These are phyloP conservation scores for Xylaria sp. DNA, from an alignment of 495 filamentous ascomycete genomes.

Conservation along the genomic window DNA sequence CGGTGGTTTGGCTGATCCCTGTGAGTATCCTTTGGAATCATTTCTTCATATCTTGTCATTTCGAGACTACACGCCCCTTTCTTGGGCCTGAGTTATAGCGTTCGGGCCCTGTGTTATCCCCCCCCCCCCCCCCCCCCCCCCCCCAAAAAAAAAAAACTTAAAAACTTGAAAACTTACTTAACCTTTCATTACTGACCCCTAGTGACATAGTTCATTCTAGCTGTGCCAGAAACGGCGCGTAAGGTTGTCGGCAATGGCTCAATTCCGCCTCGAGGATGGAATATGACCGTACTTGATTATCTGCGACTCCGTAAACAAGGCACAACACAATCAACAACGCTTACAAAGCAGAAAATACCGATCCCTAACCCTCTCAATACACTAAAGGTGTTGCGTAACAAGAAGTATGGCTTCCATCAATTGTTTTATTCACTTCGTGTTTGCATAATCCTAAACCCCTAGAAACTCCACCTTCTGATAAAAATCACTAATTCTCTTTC, in stretches of 20 bases:
- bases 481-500: neutral
- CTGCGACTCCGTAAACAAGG: conserved; percentile 42
- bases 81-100: neutral
- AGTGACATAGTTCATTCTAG: conserved; percentile 50
- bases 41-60: neutral
- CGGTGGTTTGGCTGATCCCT: conserved; percentile 57
- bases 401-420: conserved; percentile 55
- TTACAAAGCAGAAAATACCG: conserved; percentile 56
- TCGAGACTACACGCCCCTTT: neutral
- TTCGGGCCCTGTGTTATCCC: no score
- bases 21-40: neutral
- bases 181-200: neutral
- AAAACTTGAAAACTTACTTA: neutral
- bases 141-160: no score
- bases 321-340: conserved; percentile 36
- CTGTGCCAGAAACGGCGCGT: conserved; percentile 72
- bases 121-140: no score
- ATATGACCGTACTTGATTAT: conserved; percentile 57
- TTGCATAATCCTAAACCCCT: neutral
- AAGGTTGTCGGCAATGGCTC: conserved; percentile 77
- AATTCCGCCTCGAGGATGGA: conserved; percentile 61
- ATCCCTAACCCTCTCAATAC: conserved; percentile 76
- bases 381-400: conserved; percentile 68
- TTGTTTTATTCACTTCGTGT: neutral
- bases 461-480: neutral